Conservation (phyloP, 75 land plant species). For the Pseudotsuga menziesii region DNA sequence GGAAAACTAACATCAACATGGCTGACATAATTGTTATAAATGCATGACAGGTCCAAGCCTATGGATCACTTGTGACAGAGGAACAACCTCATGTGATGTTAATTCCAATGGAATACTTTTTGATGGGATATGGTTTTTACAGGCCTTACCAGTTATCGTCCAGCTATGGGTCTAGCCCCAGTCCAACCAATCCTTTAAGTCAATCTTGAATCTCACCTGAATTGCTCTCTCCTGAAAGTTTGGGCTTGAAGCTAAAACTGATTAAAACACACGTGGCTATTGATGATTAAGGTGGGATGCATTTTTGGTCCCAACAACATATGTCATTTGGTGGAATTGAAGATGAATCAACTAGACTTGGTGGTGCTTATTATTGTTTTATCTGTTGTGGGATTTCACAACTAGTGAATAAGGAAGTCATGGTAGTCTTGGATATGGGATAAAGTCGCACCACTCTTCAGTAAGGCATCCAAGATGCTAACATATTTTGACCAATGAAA, state of each 20-base stretch:
- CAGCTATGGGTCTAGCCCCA: constrained; percentile 21
- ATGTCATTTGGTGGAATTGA: neutral
- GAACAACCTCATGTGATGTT: constrained; percentile 88
- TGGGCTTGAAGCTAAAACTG: constrained; percentile 86
- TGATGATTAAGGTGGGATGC: constrained; percentile 16
- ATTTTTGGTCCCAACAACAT: neutral
- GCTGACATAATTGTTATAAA: neutral
- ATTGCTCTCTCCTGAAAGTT: constrained; percentile 82
- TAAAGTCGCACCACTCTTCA: neutral
- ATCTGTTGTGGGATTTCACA: neutral
- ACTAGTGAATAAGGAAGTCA: neutral
- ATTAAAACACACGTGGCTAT: constrained; percentile 66
- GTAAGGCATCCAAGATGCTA: neutral
- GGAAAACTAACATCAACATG: neutral
- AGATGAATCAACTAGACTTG: neutral
- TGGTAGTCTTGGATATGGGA: constrained; percentile 4
- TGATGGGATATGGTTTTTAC: constrained; percentile 74
- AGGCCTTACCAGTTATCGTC: constrained; percentile 22
- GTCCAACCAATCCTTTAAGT: constrained; percentile 76
- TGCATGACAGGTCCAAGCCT: constrained; percentile 68
- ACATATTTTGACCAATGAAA: neutral
- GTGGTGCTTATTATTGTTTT: no score
- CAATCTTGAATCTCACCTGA: constrained; percentile 81
- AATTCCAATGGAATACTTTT: constrained; percentile 79
- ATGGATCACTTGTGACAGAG: constrained; percentile 88